These are phyloP conservation scores for Allium fistulosum DNA, from an alignment of 106 monocot genomes.

Conservation along the genomic window DNA sequence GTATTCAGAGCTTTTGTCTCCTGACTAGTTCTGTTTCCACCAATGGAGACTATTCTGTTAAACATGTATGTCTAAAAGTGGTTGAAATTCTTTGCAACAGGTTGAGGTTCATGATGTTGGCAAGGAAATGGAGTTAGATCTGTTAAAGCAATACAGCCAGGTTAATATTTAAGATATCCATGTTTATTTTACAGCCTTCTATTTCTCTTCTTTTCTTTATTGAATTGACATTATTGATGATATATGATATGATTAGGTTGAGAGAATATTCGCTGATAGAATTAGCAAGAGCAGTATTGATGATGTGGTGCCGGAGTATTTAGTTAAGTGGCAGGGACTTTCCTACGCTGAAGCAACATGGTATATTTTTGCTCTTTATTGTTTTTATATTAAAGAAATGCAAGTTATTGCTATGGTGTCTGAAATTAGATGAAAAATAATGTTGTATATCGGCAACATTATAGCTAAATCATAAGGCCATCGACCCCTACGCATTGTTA, in stretches of 20 bases:
- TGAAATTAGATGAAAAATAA: conserved; percentile 1
- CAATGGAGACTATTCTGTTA: no score
- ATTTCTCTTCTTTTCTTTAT: conserved; percentile 8
- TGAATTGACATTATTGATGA: neutral
- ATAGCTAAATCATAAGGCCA: no score
- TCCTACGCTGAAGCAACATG: conserved; percentile 99
- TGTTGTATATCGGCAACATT: neutral
- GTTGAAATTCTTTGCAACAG: conserved; percentile 24
- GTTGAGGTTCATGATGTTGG: conserved; percentile 98
- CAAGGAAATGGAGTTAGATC: conserved; percentile 98
- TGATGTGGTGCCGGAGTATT: conserved; percentile 89
- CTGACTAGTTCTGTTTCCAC: no score
- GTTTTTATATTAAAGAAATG: neutral
- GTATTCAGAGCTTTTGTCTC: no score
- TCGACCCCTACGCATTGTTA: no score
- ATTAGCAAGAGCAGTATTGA: conserved; percentile 60
- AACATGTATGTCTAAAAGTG: neutral
- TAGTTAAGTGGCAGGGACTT: conserved; percentile 97
- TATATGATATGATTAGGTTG: conserved; percentile 48
- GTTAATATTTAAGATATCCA: conserved; percentile 19
- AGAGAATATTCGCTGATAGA: conserved; percentile 94
- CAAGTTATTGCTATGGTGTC: neutral
- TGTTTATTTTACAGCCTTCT: neutral
- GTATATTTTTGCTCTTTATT: conserved; percentile 25
- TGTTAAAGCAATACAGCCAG: conserved; percentile 96